Base-by-base conservation (phyloP, 2,329 filamentous ascomycete genomes). In the Laburnicola sp. region DNA sequence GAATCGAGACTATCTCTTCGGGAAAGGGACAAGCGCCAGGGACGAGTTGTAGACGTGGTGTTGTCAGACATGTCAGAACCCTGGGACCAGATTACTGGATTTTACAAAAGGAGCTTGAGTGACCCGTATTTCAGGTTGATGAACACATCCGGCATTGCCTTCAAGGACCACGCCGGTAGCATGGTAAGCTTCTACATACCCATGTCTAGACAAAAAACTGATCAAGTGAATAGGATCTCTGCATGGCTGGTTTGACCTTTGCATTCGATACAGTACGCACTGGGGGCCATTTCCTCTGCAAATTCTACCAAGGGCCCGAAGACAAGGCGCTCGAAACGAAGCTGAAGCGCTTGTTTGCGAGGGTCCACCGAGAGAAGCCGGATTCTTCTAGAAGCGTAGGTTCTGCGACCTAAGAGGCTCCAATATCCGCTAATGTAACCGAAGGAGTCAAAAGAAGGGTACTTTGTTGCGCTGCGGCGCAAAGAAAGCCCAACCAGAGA, bases 31-130 rank as follows among this genome's bases (percentile, higher is more conserved):
- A 61, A 73, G 30, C 72, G 71, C 50, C 57, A 69, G 39, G 81
- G 81, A 56, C 81, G 82, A 66, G 83, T 83, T 67, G 92, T 97
- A 59, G 90, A 97, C 76, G 84, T 99, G 69, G 90, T 99, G 71
- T 79, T 99, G 71, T 96, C 91, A 85, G 94, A 99, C 83, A 99
- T 99, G 94, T 99, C 86, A 84, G 93, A 82, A 82, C 92, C 94
- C 87, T 97, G 91, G 91, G 81, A 85, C 66, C 88, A 89, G 78
- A 88, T 83, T 46, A 80, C 81, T 68, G 87, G 87, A 68, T 91
- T 89, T 78, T 87, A 84, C 78, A 87, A 88, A 79, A 91, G 85
- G 78, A 96, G 86, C 80, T 82, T 97, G 84, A 96, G 87, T 93
- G 88, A 94, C 84, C 91, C 91, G 59, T 94, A 95, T 85, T 74